Conservation (phyloP, 352 stramenopile species). For the Pythium aphanidermatum region DNA sequence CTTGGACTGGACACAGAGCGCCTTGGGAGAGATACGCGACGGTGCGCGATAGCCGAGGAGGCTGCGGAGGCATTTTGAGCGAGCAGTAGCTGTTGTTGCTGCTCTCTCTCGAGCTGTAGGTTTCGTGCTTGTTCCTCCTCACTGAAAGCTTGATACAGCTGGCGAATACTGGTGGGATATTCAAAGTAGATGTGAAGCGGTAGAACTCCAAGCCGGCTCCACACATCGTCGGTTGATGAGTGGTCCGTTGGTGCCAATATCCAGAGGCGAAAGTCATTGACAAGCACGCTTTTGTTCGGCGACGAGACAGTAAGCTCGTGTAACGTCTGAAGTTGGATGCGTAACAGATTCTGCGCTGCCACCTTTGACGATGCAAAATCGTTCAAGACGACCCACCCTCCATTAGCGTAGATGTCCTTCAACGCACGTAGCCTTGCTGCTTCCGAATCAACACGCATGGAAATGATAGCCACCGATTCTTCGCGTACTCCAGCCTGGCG, state of each 20-base stretch:
- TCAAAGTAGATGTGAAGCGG: constrained; percentile 6
- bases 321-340: constrained; percentile 3
- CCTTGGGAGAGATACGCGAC: no score
- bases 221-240: not conserved
- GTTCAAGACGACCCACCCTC: constrained; percentile 10
- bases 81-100: constrained; percentile 12
- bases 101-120: constrained; percentile 3
- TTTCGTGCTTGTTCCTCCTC: constrained; percentile 2
- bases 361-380: not conserved
- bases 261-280: constrained; percentile 11
- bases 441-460: not conserved
- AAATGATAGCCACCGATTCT: constrained; percentile 7
- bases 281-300: not conserved
- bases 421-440: not conserved
- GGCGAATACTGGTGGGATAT: not conserved
- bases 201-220: not conserved
- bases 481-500: constrained; percentile 8
- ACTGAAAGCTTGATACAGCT: constrained; percentile 2
- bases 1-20: no score
- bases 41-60: no score
- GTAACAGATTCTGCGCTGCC: not conserved
- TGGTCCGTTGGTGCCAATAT: not conserved
- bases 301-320: not conserved
- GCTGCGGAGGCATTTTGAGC: not conserved
- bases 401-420: constrained; percentile 1